Evolutionary conservation across 1,139 yeast genomes (phyloP), one percentile per base, ranked within the genome.

Genomic region (Saccharomyces uvarum): DNA sequence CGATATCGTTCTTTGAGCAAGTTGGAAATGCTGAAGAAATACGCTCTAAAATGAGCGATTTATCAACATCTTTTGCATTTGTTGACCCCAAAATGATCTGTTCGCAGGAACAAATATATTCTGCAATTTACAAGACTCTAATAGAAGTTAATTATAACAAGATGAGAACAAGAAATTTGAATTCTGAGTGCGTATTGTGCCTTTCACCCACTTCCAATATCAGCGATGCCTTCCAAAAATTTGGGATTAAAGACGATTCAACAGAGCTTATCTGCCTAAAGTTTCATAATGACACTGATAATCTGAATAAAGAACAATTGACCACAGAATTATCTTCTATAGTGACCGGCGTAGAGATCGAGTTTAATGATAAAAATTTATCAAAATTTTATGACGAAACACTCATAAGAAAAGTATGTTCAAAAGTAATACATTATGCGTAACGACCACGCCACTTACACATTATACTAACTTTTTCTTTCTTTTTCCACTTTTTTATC

Each of bases 181-280:
- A 81, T 57, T 77, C 84, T 1, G 86, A 82, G 60, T 65, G 78
- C 19, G 73, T 82, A 11, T 75, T 79, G 58, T 74, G 80, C 49
- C 66, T 82, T 53, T 76, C 84, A 2, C 81, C 83, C 1, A 75
- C 76, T 28, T 78, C 78, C 53, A 78, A 78, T 61, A 66, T 67
- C 48, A 75, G 77, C 61, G 82, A 79, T 53, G 76, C 77, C 1
- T 66, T 78, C 54, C 71, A 71, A 57, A 69, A 72, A 56, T 78
- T 77, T 64, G 83, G 83, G 33, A 70, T 78, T 19, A 68, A 73
- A 41, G 77, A 75, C 51, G 70, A 69, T 26, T 61, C 75, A 1
- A 61, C 51, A 0, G 64, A 68, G 2, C 48, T 78, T 6, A 59
- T 76, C 13, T 73, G 74, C 16, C 63, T 78, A 26, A 75, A 75